Evolutionary conservation across 768 basidiomycete species (phyloP).

Genomic region (Trametes coccinea): DNA sequence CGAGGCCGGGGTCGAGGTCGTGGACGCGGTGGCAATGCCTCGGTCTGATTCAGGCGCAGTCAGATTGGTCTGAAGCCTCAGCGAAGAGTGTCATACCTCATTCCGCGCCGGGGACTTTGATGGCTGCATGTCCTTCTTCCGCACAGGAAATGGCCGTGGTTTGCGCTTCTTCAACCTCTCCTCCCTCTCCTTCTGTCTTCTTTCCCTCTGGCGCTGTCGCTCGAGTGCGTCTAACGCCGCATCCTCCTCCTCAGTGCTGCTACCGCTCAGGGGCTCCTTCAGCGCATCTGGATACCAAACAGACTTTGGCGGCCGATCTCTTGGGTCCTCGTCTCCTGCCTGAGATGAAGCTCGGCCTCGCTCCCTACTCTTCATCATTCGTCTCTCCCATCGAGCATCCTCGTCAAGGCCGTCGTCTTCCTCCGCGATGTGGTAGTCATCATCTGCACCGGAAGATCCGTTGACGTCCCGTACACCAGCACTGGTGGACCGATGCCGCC

Average conservation of each 20-base stretch:
- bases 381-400: slow-evolving; percentile 5
- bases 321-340: neutral
- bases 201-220: neutral
- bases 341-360: neutral
- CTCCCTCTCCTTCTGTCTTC: slow-evolving; percentile 4
- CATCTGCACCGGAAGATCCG: slow-evolving; percentile 2
- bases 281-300: slow-evolving; percentile 13
- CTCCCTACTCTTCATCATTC: slow-evolving; percentile 12
- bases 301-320: neutral
- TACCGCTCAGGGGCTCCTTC: slow-evolving; percentile 10
- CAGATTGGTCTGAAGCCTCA: neutral
- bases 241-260: slow-evolving; percentile 11
- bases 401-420: slow-evolving; percentile 5
- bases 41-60: neutral
- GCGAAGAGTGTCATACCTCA: neutral
- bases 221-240: neutral
- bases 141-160: slow-evolving; percentile 18
- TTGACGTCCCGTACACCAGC: neutral
- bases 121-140: slow-evolving; percentile 5
- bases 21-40: neutral
- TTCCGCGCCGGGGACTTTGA: neutral
- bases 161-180: slow-evolving; percentile 1
- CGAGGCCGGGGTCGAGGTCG: slow-evolving; percentile 8
- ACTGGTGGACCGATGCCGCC: slow-evolving; percentile 10
- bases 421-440: slow-evolving; percentile 6